A percentile compares a stretch with the other conserved stretches of the same genome.
Conservation (phyloP, 495 filamentous ascomycete species). For the Xylaria intraflava region DNA sequence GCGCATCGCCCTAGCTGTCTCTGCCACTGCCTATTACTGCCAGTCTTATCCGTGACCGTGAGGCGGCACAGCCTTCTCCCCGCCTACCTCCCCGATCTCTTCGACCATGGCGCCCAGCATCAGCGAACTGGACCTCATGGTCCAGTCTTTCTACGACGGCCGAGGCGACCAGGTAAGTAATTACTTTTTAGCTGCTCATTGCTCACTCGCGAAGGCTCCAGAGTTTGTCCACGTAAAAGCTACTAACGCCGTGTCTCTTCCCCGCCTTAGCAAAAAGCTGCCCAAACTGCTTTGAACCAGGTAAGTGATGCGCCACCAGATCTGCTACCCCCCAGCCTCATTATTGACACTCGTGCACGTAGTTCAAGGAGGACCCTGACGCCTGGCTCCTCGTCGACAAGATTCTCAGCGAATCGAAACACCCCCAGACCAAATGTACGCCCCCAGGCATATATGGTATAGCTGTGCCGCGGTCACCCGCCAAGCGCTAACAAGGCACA, state of each 20-base stretch:
- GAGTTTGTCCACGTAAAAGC: conserved; percentile 5
- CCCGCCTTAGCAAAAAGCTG: conserved; percentile 82
- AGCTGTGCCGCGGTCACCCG: not conserved
- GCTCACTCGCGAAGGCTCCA: not conserved
- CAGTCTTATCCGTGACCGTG: conserved; percentile 16
- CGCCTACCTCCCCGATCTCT: conserved; percentile 13
- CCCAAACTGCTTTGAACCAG: conserved; percentile 89
- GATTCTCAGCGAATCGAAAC: conserved; percentile 81
- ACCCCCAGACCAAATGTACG: conserved; percentile 94
- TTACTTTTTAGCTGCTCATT: not conserved
- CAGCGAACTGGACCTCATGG: conserved; percentile 88
- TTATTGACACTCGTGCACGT: conserved; percentile 26
- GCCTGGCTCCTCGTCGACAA: conserved; percentile 96
- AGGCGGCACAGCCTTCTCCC: conserved; percentile 27
- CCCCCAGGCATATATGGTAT: conserved; percentile 2
- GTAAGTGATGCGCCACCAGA: conserved; percentile 46
- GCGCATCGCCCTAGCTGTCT: not conserved
- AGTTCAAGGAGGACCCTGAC: conserved; percentile 99
- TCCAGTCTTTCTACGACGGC: conserved; percentile 94
- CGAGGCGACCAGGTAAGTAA: conserved; percentile 76
- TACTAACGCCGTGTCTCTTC: conserved; percentile 26
- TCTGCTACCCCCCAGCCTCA: not conserved
- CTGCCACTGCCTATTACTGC: conserved; percentile 3
- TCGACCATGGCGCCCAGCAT: conserved; percentile 57
- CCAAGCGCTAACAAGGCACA: conserved; percentile 47